Conservation (phyloP, 176 grass and related monocot species). For the Carex littledalei region DNA sequence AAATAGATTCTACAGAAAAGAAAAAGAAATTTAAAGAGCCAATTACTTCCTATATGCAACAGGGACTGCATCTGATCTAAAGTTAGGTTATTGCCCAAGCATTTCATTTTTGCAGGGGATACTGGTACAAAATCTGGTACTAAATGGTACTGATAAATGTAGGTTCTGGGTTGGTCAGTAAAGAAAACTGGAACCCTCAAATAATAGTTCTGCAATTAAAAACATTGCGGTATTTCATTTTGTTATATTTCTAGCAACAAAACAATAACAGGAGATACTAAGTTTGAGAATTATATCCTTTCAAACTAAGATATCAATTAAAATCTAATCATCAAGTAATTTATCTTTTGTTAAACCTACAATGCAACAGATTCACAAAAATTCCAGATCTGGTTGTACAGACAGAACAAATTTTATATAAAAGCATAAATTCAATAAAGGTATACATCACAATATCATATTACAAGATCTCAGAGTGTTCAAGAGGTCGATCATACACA, state of each 20-base stretch:
- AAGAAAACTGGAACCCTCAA: not conserved
- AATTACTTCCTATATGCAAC: not conserved
- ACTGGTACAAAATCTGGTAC: not conserved
- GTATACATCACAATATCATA: not conserved
- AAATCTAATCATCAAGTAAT: not conserved
- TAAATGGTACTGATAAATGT: not conserved
- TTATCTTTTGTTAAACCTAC: not conserved
- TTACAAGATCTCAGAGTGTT: conserved; percentile 13
- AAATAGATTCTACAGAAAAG: too few relatives aligned
- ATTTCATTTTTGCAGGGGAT: not conserved
- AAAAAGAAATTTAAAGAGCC: not conserved
- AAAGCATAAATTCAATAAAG: not conserved
- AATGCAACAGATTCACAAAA: not conserved
- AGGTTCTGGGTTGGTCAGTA: not conserved
- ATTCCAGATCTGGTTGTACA: not conserved
- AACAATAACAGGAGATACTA: not conserved
- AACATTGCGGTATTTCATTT: not conserved
- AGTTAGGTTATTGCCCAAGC: too few relatives aligned
- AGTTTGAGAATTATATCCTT: not conserved
- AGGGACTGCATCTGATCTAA: not conserved
- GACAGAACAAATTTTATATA: not conserved
- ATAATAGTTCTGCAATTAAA: not conserved
- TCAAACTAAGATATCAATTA: not conserved
- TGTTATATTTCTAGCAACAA: not conserved
- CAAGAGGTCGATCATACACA: not conserved